These are phyloP conservation scores for Sarocladiaceae sp. DNA, from an alignment of 2,329 filamentous ascomycete species.

Conservation along the genomic window DNA sequence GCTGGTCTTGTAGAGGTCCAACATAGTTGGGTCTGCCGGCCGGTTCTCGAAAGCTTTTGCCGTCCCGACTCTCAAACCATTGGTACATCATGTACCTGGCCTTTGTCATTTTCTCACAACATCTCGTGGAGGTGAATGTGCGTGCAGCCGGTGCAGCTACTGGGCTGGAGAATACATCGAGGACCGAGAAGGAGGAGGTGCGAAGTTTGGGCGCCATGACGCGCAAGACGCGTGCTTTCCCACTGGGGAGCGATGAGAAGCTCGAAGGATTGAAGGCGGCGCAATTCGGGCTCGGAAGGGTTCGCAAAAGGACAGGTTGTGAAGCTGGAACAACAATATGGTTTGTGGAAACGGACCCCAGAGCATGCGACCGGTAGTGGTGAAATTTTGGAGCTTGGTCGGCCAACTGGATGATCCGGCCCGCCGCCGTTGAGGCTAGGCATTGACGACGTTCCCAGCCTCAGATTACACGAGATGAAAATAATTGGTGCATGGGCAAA, in stretches of 20 bases:
- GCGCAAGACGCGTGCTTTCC: neutral
- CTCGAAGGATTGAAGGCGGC: too few species aligned
- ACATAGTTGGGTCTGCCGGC: conserved; percentile 30
- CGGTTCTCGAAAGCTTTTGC: conserved; percentile 13
- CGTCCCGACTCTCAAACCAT: conserved; percentile 26
- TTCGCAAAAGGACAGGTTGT: too few species aligned
- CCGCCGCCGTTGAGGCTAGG: neutral
- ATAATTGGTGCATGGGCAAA: too few species aligned
- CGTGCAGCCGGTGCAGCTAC: conserved; percentile 17
- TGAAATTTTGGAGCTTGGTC: conserved; percentile 6
- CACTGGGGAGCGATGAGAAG: neutral
- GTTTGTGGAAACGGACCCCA: too few species aligned
- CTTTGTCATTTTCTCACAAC: conserved; percentile 30
- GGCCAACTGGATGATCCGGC: conserved; percentile 6
- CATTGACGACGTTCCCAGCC: too few species aligned
- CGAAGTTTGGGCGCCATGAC: conserved; percentile 27
- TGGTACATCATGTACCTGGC: conserved; percentile 30
- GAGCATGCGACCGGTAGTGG: neutral
- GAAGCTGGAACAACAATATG: too few species aligned
- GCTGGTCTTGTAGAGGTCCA: conserved; percentile 35
- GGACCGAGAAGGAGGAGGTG: conserved; percentile 23
- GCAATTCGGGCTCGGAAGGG: neutral
- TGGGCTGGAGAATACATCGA: conserved; percentile 18
- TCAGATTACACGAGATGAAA: too few species aligned
- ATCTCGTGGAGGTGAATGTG: conserved; percentile 33